Conservation (phyloP, 1,139 yeast genomes). For the Kodamaea sp. region DNA sequence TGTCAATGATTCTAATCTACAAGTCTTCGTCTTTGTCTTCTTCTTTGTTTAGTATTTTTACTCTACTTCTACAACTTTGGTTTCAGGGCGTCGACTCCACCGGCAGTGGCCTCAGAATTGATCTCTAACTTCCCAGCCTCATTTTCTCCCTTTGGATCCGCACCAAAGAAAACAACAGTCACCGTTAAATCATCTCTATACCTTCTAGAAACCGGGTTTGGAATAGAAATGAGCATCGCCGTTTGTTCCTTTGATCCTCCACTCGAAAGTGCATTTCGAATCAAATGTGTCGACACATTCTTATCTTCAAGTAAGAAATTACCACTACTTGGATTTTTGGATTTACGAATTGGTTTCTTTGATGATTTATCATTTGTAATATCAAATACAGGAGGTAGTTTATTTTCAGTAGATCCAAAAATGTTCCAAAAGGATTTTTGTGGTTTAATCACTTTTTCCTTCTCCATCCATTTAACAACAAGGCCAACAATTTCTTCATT, state of each 20-base stretch:
- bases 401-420: conserved; percentile 46
- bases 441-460: conserved; percentile 60
- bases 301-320: conserved; percentile 64
- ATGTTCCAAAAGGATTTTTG: conserved; percentile 48
- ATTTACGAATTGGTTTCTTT: conserved; percentile 44
- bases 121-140: conserved; percentile 51
- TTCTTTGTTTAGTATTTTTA: not conserved
- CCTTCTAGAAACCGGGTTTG: conserved; percentile 87
- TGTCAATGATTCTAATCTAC: not conserved
- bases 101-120: conserved; percentile 56
- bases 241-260: conserved; percentile 88
- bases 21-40: not conserved
- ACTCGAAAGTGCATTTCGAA: conserved; percentile 85
- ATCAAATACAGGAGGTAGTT: conserved; percentile 61
- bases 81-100: conserved; percentile 46
- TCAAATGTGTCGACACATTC: conserved; percentile 88
- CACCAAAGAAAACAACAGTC: conserved; percentile 89
- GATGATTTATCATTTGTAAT: conserved; percentile 52
- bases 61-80: conserved; percentile 39
- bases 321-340: conserved; percentile 30
- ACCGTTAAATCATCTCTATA: conserved; percentile 96
- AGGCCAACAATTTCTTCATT: conserved; percentile 91
- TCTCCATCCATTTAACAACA: conserved; percentile 92
- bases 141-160: conserved; percentile 39
- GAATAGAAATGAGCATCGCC: conserved; percentile 83